These are phyloP conservation scores for Coemansia sp. DNA, from an alignment of 192 early-diverging fungal species.

Conservation along the genomic window DNA sequence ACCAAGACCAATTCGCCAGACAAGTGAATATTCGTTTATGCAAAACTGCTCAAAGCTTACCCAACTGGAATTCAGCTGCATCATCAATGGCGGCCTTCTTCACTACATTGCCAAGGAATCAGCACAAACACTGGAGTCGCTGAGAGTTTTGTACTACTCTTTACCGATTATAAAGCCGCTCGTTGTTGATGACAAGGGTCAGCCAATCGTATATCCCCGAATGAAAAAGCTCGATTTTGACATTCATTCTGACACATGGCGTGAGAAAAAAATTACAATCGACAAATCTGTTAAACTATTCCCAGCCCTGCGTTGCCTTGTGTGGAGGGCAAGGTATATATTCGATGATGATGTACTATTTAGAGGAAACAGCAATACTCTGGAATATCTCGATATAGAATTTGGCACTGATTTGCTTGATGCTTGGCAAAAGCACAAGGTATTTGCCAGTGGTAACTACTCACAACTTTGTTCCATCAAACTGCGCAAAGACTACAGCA, in stretches of 20 bases:
- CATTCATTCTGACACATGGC: too few species aligned
- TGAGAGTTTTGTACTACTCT: not conserved
- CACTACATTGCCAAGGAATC: not conserved
- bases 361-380: not conserved
- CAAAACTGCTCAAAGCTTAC: not conserved
- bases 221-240: not conserved
- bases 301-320: not conserved
- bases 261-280: not conserved
- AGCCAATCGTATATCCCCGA: not conserved
- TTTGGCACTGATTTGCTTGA: not conserved
- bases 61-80: not conserved
- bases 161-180: not conserved
- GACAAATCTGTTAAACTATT: not conserved
- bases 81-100: not conserved
- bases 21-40: not conserved
- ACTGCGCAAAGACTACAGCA: too few species aligned
- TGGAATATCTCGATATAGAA: not conserved
- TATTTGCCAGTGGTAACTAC: not conserved
- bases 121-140: not conserved
- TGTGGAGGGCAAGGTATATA: not conserved
- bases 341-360: not conserved
- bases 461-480: not conserved
- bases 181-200: not conserved
- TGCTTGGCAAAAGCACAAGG: not conserved
- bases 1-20: not conserved